Percentiles rank a stretch among this genome's conserved stretches.
Conservation (phyloP, 1,284 basidiomycete species). For the Cerioporus squamosus region DNA sequence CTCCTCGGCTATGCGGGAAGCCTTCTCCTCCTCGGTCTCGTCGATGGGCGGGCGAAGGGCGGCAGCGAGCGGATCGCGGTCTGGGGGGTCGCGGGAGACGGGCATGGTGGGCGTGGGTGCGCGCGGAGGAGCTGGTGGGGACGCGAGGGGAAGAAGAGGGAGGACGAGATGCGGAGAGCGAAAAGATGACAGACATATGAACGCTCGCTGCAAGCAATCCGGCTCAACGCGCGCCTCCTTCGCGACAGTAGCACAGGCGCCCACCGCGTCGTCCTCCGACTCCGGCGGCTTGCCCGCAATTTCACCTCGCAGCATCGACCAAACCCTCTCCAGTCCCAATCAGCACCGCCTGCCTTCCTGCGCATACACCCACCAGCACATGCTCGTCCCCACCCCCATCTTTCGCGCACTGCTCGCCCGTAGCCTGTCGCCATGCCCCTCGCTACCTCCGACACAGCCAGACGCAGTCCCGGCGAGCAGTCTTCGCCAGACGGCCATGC, state of each 20-base stretch:
- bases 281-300: constrained; percentile 12
- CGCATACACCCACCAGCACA: not conserved
- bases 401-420: not conserved
- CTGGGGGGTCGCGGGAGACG: constrained; percentile 44
- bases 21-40: constrained; percentile 62
- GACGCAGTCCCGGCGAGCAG: too few species aligned
- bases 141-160: constrained; percentile 13
- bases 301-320: constrained; percentile 5
- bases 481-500: not conserved
- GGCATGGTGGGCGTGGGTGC: constrained; percentile 50
- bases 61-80: constrained; percentile 67
- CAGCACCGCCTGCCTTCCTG: not conserved
- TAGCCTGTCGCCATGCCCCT: not conserved
- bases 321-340: not conserved
- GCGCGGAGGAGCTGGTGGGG: constrained; percentile 14
- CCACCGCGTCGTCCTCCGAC: constrained; percentile 2
- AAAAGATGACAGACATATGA: constrained; percentile 30
- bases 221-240: constrained; percentile 6
- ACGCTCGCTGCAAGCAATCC: constrained; percentile 20
- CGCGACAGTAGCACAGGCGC: constrained; percentile 12
- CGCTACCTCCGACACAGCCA: not conserved
- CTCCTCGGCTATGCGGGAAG: constrained; percentile 55
- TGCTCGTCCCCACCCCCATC: not conserved
- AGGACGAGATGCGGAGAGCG: constrained; percentile 30
- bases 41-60: constrained; percentile 61